Percentiles rank a stretch among this genome's conserved stretches.
phyloP scores from a whole-genome alignment of 805 yeast species.

The Jamesozyma jinghongensis region DNA sequence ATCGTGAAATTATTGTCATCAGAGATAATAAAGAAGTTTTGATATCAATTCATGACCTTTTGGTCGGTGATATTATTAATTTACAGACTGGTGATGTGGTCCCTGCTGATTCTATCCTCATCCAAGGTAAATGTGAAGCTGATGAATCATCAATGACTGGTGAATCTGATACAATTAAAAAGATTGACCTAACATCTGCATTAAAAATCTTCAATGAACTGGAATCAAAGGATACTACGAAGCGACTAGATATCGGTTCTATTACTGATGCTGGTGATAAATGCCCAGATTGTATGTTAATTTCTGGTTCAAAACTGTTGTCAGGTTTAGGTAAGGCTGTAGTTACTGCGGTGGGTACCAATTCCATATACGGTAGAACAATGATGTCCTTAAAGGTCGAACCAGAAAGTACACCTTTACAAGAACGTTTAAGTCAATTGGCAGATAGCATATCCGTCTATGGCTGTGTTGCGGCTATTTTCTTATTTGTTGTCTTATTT shows the following conservation, averaged over 20 bases:
- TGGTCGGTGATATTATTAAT: conserved; percentile 78
- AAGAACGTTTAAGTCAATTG: conserved; percentile 64
- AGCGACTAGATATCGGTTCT: conserved; percentile 10
- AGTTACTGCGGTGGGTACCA: conserved; percentile 82
- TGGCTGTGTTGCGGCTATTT: conserved; percentile 75
- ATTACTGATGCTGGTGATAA: conserved; percentile 5
- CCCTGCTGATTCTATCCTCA: conserved; percentile 77
- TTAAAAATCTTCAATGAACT: conserved; percentile 24
- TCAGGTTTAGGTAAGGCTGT: conserved; percentile 81
- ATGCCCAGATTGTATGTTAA: conserved; percentile 67
- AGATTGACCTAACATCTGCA: conserved; percentile 44
- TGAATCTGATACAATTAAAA: conserved; percentile 76
- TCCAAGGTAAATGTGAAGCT: conserved; percentile 70
- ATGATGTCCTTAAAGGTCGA: conserved; percentile 72
- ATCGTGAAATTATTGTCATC: conserved; percentile 66
- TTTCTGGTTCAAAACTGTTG: conserved; percentile 83
- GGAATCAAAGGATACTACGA: conserved; percentile 7
- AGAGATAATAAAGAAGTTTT: conserved; percentile 61
- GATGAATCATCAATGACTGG: conserved; percentile 94
- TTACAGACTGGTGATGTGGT: conserved; percentile 91
- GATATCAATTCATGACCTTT: conserved; percentile 61
- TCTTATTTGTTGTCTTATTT: conserved; percentile 74
- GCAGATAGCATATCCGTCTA: conserved; percentile 95
- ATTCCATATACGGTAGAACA: conserved; percentile 88
- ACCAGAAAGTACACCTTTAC: conserved; percentile 81